Percentiles rank a stretch among this genome's conserved stretches.
Conservation (phyloP, 2,329 filamentous ascomycete species). For the Pseudonectria foliicola region DNA sequence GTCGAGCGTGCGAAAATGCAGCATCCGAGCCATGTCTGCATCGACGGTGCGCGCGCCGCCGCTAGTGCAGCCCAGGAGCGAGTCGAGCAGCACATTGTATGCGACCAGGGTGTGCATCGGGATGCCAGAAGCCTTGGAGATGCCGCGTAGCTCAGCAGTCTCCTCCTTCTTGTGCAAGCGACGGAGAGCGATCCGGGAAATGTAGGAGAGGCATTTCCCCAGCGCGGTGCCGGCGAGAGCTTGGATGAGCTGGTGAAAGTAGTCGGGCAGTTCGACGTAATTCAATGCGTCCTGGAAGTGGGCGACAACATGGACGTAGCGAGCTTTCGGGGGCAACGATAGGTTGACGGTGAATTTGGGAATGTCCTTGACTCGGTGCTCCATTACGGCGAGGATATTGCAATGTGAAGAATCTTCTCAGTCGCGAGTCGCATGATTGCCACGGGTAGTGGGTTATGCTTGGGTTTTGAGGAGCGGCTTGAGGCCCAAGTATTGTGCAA, state of each 20-base stretch:
- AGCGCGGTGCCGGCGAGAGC: conserved; percentile 11
- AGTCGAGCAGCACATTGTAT: conserved; percentile 56
- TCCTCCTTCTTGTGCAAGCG: conserved; percentile 48
- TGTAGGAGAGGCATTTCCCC: conserved; percentile 19
- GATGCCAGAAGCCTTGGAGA: conserved; percentile 42
- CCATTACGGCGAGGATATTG: background rate
- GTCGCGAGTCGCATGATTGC: no score
- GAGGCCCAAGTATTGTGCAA: no score
- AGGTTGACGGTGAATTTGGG: conserved; percentile 23
- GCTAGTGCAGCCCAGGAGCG: conserved; percentile 59
- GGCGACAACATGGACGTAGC: conserved; percentile 22
- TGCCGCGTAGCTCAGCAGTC: conserved; percentile 53
- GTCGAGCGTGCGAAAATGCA: conserved; percentile 51
- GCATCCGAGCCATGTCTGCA: conserved; percentile 24
- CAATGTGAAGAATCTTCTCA: no score
- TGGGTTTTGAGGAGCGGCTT: no score
- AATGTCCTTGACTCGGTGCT: conserved; percentile 6
- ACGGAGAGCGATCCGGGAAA: conserved; percentile 41
- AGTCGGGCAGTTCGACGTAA: conserved; percentile 27
- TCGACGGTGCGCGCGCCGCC: conserved; percentile 23
- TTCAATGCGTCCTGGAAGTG: conserved; percentile 11
- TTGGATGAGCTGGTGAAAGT: conserved; percentile 45
- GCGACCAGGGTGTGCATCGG: conserved; percentile 53
- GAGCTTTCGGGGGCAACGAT: conserved; percentile 16
- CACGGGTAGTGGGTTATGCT: no score